Evolutionary conservation across 768 basidiomycete species (phyloP), one percentile per base, ranked within the genome.

Genomic region (Clavulina sp.): DNA sequence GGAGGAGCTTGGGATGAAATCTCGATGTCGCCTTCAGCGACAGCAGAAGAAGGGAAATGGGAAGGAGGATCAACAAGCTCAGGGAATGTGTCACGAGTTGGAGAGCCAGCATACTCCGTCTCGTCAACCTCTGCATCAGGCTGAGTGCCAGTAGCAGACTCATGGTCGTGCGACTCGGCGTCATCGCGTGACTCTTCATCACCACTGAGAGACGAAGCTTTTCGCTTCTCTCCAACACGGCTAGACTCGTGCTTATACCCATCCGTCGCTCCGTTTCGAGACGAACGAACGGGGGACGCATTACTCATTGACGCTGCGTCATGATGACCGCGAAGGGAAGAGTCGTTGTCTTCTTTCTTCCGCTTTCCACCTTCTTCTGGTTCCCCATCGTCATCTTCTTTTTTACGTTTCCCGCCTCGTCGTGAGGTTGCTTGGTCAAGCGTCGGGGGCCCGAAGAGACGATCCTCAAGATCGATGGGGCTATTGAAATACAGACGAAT

Each of bases 401-500:
- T 87, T 71, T 87, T 88, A 33, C 57, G 73, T 65, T 56, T 56
- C 48, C 53, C 55, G 13, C 48, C 48, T 18, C 48, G 23, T 7
- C 30, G 23, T 9, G 7, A 5, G 48, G 7, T 9, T 9, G 30
- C 7, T 6, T 7, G 24, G 23, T 49, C 9, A 13, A 32, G 5
- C 30, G 23, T 13, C 30, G 48, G 7, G 43, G 43, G 43, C 50
- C 24, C 30, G 44, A n/a, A n/a, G n/a, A n/a, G n/a, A n/a, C n/a
- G n/a, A 9, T 56, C 55, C 29, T 56, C 55, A 13, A 56, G 48
- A 19, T 56, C 53, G 4, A 82, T 82, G 55, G 85, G 86, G 24
- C 85, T 87, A 68, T 88, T 85, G 71, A 89, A 89, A 70, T 89
- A 89, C 52, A 89, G 84, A 60, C 85, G 82, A 60, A 89, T 79